phyloP scores from a whole-genome alignment of 2,329 filamentous ascomycete genomes.

The Blumeria graminis region DNA sequence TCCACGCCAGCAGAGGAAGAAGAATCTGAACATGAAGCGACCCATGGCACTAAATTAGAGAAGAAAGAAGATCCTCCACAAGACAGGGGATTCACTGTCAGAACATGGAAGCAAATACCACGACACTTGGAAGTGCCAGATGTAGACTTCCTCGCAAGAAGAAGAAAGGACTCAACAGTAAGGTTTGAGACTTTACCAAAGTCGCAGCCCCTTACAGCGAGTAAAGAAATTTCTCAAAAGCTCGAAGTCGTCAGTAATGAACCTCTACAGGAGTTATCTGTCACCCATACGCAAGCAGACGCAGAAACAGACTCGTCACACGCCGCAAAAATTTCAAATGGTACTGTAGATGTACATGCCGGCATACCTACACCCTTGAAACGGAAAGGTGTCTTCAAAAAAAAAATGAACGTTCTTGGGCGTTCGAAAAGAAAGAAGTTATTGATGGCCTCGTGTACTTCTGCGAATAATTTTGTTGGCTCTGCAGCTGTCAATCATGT shows the following conservation, averaged over 20 bases:
- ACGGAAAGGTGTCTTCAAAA: slow-evolving; percentile 35
- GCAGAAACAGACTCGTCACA: slow-evolving; percentile 59
- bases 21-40: slow-evolving; percentile 25
- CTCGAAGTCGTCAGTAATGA: slow-evolving; percentile 58
- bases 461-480: slow-evolving; percentile 4
- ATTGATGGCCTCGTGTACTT: slow-evolving; percentile 11
- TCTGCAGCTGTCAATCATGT: slow-evolving; percentile 8
- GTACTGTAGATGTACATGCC: slow-evolving; percentile 15
- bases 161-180: slow-evolving; percentile 35
- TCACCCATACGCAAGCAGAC: slow-evolving; percentile 54
- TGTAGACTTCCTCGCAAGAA: slow-evolving; percentile 33
- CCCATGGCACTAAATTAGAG: slow-evolving; percentile 25
- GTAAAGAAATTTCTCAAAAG: slow-evolving; percentile 58
- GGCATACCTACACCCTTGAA: slow-evolving; percentile 24
- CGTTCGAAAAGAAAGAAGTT: slow-evolving; percentile 53
- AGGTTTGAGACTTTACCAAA: slow-evolving; percentile 25
- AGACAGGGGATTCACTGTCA: slow-evolving; percentile 28
- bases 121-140: slow-evolving; percentile 29
- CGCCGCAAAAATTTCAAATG: slow-evolving; percentile 32
- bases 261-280: slow-evolving; percentile 61
- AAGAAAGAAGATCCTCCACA: slow-evolving; percentile 30
- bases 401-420: slow-evolving; percentile 54
- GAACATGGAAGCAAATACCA: slow-evolving; percentile 36
- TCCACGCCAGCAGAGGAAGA: slow-evolving; percentile 32
- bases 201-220: slow-evolving; percentile 31